phyloP scores from a whole-genome alignment of 805 yeast species.

The Geotrichum ghanense region DNA sequence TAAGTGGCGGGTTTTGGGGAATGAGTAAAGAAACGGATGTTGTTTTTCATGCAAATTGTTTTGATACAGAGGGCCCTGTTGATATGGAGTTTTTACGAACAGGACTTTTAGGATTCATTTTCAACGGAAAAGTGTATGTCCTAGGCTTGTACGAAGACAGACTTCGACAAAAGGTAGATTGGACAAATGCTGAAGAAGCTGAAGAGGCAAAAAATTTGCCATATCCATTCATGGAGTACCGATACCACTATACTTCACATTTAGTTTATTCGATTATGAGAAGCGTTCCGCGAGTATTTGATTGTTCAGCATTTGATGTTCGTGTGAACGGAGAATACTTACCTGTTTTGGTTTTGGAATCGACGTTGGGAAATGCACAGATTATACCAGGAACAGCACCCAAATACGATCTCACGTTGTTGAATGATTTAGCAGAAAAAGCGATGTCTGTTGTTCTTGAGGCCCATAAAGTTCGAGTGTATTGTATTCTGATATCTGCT shows the following conservation, averaged over 20 bases:
- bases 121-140: conserved; percentile 77
- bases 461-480: conserved; percentile 64
- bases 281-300: conserved; percentile 70
- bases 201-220: background rate
- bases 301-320: conserved; percentile 85
- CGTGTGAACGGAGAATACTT: conserved; percentile 67
- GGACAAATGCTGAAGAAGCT: conserved; percentile 2
- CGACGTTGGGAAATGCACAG: conserved; percentile 35
- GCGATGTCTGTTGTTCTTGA: conserved; percentile 36
- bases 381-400: conserved; percentile 29
- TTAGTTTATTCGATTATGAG: conserved; percentile 73
- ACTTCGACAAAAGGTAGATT: conserved; percentile 45
- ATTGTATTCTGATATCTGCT: conserved; percentile 71
- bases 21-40: conserved; percentile 52
- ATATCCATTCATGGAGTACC: conserved; percentile 16
- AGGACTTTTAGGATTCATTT: conserved; percentile 80
- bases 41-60: conserved; percentile 73
- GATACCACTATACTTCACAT: conserved; percentile 81
- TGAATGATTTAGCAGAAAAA: conserved; percentile 40
- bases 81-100: conserved; percentile 81
- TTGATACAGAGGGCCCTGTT: conserved; percentile 55
- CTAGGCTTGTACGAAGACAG: conserved; percentile 88
- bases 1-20: conserved; percentile 86
- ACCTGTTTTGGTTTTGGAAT: conserved; percentile 78
- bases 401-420: conserved; percentile 20